Evolutionary conservation across 805 yeast genomes (phyloP), one percentile per base, ranked within the genome.

Genomic region (Lipomyces starkeyi): DNA sequence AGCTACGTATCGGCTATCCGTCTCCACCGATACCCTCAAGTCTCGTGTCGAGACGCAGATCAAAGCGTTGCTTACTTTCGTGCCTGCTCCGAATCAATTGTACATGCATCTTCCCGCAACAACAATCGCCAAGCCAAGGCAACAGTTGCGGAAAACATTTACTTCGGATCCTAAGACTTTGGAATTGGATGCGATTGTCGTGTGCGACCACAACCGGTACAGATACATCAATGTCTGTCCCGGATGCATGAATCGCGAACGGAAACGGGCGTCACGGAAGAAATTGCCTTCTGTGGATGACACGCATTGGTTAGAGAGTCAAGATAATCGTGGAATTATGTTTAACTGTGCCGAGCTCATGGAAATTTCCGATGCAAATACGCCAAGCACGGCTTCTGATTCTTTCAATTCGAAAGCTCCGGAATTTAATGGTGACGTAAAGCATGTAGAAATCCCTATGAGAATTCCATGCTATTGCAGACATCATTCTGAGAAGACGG

Each of bases 21-120:
- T 94, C 0, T 78, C 82, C 7, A 89, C 88, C 62, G 81, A 94
- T 58, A 98, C 98, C 1, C 80, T 85, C 4, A 88, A 87, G 73
- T 91, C 97, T 13, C 86, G 99, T 72, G 99, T 94, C 6, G 99
- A 94, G 79, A 94, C 98, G 17, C 99, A 95, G 80, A 91, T 95
- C 76, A 93, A 92, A 77, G 81, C 96, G 56, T 83, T 84, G 57
- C 79, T 94, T 25, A 77, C 84, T 8, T 80, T 94, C 57, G 83
- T 87, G 37, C 97, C 97, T 0, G 86, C 94, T 0, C 97, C 97
- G 0, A 83, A 86, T 4, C 90, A 91, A 73, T 82, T 84, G 61
- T 79, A 91, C 61, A 79, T 95, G 43, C 95, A 91, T 76, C 80
- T 95, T 59, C 97, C 98, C 6, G 85, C 91, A 65, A 97, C 93